Conservation (phyloP, 805 yeast genomes). For the Peterozyma xylosa region DNA sequence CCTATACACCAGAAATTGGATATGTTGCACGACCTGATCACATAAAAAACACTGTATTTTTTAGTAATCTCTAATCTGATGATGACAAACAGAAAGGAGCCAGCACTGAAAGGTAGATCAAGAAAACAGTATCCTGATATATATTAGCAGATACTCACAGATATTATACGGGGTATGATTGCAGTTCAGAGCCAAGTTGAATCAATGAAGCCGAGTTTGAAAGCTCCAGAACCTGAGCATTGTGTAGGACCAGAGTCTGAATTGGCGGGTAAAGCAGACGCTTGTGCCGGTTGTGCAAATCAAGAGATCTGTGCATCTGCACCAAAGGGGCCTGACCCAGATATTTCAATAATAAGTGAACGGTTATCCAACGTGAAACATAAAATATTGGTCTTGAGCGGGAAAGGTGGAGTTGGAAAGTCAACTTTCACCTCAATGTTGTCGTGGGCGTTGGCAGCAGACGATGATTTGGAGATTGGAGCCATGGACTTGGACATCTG, state of each 20-base stretch:
- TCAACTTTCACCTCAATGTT: conserved; percentile 93
- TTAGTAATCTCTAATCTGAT: too few species aligned
- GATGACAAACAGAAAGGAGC: too few species aligned
- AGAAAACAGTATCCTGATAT: too few species aligned
- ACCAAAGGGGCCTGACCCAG: conserved; percentile 95
- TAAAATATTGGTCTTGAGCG: conserved; percentile 71
- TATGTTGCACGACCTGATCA: too few species aligned
- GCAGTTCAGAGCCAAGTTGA: too few species aligned
- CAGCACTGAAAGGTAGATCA: too few species aligned
- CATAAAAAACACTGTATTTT: too few species aligned
- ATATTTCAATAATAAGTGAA: conserved; percentile 65
- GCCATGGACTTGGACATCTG: conserved; percentile 97
- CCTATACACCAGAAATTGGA: too few species aligned
- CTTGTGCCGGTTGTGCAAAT: conserved; percentile 93
- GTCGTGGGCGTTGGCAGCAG: conserved; percentile 92
- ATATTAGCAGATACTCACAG: too few species aligned
- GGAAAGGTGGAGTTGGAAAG: conserved; percentile 96
- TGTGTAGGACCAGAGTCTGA: conserved; percentile 99
- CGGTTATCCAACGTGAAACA: conserved; percentile 62
- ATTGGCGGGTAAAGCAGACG: conserved; percentile 87
- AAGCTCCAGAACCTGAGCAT: conserved; percentile 88
- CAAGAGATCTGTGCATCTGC: conserved; percentile 82
- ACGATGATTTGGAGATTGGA: conserved; percentile 78
- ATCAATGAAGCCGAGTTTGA: conserved; percentile 16
- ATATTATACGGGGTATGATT: too few species aligned